These are phyloP conservation scores for Paraphaeosphaeria sporulosa DNA, from an alignment of 2,329 filamentous ascomycete species.

Conservation along the genomic window DNA sequence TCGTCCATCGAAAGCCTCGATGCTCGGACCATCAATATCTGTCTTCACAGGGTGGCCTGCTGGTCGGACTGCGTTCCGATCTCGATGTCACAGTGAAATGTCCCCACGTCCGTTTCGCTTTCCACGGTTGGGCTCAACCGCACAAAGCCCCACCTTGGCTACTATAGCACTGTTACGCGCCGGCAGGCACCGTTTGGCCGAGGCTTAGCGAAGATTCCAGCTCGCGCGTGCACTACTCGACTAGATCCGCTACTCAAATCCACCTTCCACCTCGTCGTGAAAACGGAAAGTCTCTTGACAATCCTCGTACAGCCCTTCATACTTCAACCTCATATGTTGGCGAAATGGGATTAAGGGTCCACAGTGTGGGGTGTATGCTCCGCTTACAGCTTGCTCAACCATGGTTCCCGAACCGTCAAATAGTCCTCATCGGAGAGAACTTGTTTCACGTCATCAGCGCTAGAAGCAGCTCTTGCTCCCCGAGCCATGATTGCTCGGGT, in stretches of 20 bases:
- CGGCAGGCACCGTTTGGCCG: conserved; percentile 11
- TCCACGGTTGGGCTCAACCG: conserved; percentile 15
- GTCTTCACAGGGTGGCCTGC: neutral
- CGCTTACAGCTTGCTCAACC: neutral
- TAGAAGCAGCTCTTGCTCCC: conserved; percentile 1
- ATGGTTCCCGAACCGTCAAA: neutral
- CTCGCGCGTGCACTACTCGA: conserved; percentile 4
- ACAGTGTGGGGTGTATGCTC: neutral
- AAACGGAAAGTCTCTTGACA: neutral
- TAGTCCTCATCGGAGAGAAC: neutral
- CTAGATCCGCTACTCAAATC: neutral
- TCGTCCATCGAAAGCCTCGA: neutral
- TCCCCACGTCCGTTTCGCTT: conserved; percentile 2
- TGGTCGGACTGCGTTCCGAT: conserved; percentile 17
- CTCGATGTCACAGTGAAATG: conserved; percentile 3
- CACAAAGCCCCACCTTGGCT: conserved; percentile 12
- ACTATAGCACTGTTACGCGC: conserved; percentile 1
- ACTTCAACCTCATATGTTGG: neutral
- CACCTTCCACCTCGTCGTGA: neutral
- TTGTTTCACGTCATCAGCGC: conserved; percentile 5
- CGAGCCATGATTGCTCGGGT: conserved; percentile 11
- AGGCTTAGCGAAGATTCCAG: neutral
- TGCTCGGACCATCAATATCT: conserved; percentile 11
- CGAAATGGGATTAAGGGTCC: neutral
- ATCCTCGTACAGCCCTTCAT: neutral